phyloP scores from a whole-genome alignment of 2,329 filamentous ascomycete genomes.

The Fusarium sp. region DNA sequence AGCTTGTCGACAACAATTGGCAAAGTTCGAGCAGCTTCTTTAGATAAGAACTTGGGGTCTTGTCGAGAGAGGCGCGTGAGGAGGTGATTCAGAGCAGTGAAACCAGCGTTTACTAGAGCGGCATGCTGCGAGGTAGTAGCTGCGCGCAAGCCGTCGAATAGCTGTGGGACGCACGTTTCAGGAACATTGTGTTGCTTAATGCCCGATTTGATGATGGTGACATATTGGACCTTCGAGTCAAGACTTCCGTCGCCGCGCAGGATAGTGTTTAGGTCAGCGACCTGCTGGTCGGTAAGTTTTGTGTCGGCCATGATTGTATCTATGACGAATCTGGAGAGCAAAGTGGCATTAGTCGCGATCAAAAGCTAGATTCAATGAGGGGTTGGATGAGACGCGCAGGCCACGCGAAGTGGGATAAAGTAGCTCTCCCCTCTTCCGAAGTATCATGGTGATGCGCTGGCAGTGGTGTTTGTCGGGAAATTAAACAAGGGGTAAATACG shows the following conservation, averaged over 20 bases:
- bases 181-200: conserved; percentile 96
- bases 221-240: conserved; percentile 76
- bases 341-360: conserved; percentile 20
- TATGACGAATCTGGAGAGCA: conserved; percentile 36
- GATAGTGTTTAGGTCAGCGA: conserved; percentile 64
- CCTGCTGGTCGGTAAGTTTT: conserved; percentile 70
- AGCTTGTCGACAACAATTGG: conserved; percentile 85
- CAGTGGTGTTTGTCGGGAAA: conserved; percentile 32
- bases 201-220: conserved; percentile 83
- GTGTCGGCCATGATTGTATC: conserved; percentile 61
- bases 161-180: conserved; percentile 74
- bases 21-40: conserved; percentile 78
- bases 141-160: conserved; percentile 85
- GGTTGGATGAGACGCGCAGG: conserved; percentile 22
- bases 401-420: conserved; percentile 34
- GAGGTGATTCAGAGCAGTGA: conserved; percentile 88
- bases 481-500: conserved; percentile 13
- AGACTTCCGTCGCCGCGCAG: conserved; percentile 73
- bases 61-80: conserved; percentile 88
- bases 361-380: conserved; percentile 7
- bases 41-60: conserved; percentile 78
- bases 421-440: conserved; percentile 21
- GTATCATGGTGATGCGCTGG: conserved; percentile 33
- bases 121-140: conserved; percentile 83
- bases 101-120: conserved; percentile 82